phyloP scores from a whole-genome alignment of 139 green algal genomes.

The Picocystis salinarum region DNA sequence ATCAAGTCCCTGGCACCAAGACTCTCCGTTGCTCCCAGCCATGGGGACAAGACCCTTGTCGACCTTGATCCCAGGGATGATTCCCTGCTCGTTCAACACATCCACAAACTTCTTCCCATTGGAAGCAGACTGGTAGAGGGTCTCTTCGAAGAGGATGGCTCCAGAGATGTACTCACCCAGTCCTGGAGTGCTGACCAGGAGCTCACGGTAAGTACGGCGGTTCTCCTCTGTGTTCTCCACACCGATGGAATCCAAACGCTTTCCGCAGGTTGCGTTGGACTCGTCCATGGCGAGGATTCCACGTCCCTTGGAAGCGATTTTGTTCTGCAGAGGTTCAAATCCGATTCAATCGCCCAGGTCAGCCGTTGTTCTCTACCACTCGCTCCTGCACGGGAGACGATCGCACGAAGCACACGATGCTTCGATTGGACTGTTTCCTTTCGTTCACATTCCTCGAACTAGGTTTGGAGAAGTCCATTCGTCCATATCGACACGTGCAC shows the following conservation, averaged over 20 bases:
- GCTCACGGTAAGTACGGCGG: constrained; percentile 50
- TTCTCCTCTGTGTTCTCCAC: constrained; percentile 74
- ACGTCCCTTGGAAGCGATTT: no score
- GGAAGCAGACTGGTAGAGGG: constrained; percentile 82
- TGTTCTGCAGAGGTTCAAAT: no score
- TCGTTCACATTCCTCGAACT: no score
- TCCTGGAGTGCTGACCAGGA: constrained; percentile 52
- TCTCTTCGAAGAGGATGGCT: constrained; percentile 99
- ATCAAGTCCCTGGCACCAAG: constrained; percentile 88
- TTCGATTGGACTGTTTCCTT: no score
- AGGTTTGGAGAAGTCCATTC: no score
- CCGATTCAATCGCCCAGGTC: no score
- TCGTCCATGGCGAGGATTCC: constrained; percentile 54
- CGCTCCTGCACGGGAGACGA: no score
- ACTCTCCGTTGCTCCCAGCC: constrained; percentile 78
- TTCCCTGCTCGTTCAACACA: constrained; percentile 53
- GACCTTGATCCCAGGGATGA: constrained; percentile 84
- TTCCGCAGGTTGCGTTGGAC: constrained; percentile 68
- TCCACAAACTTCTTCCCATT: constrained; percentile 71
- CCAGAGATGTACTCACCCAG: constrained; percentile 84
- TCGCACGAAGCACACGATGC: no score
- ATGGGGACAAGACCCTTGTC: constrained; percentile 92
- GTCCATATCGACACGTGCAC: no score
- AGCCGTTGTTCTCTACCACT: no score
- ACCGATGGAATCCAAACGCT: constrained; percentile 52